A percentile compares a stretch with the other conserved stretches of the same genome.
These are phyloP conservation scores for Corniculantispora saksenae DNA, from an alignment of 2,329 filamentous ascomycete genomes.

Conservation along the genomic window DNA sequence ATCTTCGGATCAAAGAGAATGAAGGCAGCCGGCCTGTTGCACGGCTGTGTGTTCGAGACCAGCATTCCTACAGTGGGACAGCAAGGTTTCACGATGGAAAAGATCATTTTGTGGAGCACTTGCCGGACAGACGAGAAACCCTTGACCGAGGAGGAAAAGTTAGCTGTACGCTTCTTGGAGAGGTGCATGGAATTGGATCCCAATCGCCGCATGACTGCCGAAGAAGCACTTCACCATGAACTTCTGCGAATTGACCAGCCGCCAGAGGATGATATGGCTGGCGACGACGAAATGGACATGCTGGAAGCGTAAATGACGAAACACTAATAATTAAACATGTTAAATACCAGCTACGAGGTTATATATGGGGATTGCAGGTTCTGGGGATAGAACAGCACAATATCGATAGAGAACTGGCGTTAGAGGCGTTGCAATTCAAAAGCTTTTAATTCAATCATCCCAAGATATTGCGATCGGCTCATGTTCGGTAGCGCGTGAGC, in stretches of 20 bases:
- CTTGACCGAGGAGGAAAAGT: constrained; percentile 66
- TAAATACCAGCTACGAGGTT: constrained; percentile 5
- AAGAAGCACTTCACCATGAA: constrained; percentile 71
- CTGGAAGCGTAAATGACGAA: constrained; percentile 32
- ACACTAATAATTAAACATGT: background rate
- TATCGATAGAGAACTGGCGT: constrained; percentile 5
- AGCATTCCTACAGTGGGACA: constrained; percentile 88
- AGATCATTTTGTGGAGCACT: constrained; percentile 94
- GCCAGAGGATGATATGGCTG: constrained; percentile 32
- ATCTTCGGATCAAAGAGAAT: constrained; percentile 88
- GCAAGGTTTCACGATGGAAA: constrained; percentile 83
- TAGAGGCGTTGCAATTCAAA: background rate
- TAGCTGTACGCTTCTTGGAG: constrained; percentile 71
- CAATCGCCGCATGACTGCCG: constrained; percentile 69
- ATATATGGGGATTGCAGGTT: background rate
- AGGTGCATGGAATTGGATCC: constrained; percentile 78
- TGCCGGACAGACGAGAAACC: constrained; percentile 64
- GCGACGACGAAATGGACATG: constrained; percentile 59
- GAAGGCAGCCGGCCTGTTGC: constrained; percentile 77
- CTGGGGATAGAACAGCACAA: background rate
- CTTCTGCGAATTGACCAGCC: constrained; percentile 54
- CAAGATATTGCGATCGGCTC: background rate
- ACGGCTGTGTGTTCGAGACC: constrained; percentile 90
- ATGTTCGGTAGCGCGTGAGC: background rate
- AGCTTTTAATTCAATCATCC: constrained; percentile 10